Percentiles rank a stretch among this genome's conserved stretches.
phyloP scores from a whole-genome alignment of 2,329 filamentous ascomycete genomes.

The Aspergillus latus region DNA sequence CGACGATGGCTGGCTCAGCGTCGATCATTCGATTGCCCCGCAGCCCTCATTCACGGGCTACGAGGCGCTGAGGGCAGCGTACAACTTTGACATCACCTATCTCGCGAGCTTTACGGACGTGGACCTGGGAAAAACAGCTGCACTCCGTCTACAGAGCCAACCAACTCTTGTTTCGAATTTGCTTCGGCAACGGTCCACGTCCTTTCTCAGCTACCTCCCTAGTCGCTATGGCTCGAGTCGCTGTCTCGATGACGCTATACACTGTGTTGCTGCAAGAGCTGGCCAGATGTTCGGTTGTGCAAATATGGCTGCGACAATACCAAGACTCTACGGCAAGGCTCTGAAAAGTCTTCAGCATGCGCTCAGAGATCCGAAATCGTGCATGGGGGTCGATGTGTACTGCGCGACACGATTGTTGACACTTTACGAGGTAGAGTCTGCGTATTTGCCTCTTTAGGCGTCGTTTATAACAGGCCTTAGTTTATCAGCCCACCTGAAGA shows the following conservation, averaged over 20 bases:
- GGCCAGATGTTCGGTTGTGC: not conserved
- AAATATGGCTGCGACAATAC: not conserved
- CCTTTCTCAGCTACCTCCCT: constrained; percentile 2
- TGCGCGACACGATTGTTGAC: not conserved
- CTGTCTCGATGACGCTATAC: constrained; percentile 1
- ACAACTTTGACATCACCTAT: constrained; percentile 2
- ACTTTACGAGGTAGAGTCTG: not conserved
- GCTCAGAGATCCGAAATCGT: not conserved
- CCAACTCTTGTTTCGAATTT: not conserved
- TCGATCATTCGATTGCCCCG: constrained; percentile 1
- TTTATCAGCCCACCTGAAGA: not conserved
- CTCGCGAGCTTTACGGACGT: not conserved
- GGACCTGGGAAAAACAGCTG: not conserved
- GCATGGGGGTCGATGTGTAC: not conserved
- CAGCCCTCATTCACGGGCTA: constrained; percentile 1
- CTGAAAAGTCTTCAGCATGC: not conserved
- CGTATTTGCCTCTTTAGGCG: not conserved
- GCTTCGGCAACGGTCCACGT: not conserved
- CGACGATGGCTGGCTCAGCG: not conserved
- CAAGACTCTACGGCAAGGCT: not conserved
- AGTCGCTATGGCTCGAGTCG: not conserved
- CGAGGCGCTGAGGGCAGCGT: not conserved
- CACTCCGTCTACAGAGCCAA: not conserved
- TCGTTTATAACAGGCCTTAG: not conserved
- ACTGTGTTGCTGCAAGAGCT: not conserved